Conservation (phyloP, 2,329 filamentous ascomycete species). For the Pseudogymnoascus sp. region DNA sequence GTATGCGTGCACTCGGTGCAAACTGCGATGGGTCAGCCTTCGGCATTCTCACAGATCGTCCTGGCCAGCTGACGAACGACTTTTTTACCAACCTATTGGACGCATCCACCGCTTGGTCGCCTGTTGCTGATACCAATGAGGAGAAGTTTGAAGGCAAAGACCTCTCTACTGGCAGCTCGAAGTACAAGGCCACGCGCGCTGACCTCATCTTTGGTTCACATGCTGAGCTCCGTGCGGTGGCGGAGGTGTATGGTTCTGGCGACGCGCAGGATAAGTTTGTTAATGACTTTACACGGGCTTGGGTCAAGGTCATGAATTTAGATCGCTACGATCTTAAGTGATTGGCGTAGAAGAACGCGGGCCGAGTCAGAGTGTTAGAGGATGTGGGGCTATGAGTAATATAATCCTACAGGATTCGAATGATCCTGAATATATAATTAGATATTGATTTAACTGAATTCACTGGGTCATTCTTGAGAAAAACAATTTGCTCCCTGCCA, state of each 20-base stretch:
- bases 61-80: conserved; percentile 49
- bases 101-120: conserved; percentile 43
- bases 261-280: conserved; percentile 44
- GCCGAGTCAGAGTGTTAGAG: background rate
- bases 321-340: conserved; percentile 44
- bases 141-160: conserved; percentile 46
- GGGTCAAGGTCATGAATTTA: conserved; percentile 51
- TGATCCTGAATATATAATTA: background rate
- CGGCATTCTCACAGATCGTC: conserved; percentile 46
- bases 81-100: conserved; percentile 55
- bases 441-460: background rate
- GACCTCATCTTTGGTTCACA: conserved; percentile 51
- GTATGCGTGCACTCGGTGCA: conserved; percentile 44
- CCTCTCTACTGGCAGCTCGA: conserved; percentile 44
- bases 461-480: background rate
- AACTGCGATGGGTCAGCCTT: conserved; percentile 47
- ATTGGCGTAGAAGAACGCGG: background rate
- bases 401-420: background rate
- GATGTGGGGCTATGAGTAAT: background rate
- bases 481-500: background rate
- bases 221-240: conserved; percentile 46
- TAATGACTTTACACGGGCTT: conserved; percentile 47
- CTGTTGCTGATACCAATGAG: conserved; percentile 28
- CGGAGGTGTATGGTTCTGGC: conserved; percentile 45
- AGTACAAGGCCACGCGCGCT: conserved; percentile 46